Conservation (phyloP, 148 eudicot species). For the Beta vulgaris region DNA sequence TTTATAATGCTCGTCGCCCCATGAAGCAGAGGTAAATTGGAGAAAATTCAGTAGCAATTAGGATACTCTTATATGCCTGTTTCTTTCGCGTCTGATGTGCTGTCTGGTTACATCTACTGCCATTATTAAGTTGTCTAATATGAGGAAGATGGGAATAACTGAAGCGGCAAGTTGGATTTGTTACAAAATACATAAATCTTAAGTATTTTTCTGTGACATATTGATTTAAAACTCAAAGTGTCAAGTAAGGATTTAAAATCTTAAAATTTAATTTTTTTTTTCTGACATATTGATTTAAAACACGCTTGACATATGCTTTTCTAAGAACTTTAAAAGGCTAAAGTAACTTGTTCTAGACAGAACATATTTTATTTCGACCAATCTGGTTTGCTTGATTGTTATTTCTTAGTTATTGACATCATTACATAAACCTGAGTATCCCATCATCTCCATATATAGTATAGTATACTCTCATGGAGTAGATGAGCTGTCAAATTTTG, state of each 20-base stretch:
- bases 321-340: too few species aligned
- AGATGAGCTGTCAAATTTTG: too few species aligned
- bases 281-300: too few species aligned
- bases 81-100: background rate
- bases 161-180: background rate
- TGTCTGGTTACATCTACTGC: background rate
- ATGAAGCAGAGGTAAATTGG: constrained; percentile 81
- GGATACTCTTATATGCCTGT: background rate
- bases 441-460: too few species aligned
- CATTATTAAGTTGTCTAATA: too few species aligned
- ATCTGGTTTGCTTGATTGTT: background rate
- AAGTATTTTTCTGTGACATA: too few species aligned
- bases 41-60: background rate
- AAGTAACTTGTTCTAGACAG: background rate
- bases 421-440: background rate
- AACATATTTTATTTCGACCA: background rate
- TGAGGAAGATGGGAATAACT: background rate
- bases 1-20: constrained; percentile 91
- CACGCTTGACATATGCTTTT: too few species aligned
- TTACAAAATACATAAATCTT: background rate
- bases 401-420: background rate
- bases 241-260: too few species aligned
- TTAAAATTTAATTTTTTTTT: too few species aligned
- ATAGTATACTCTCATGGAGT: too few species aligned
- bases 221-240: too few species aligned